These are phyloP conservation scores for Desmodesmus armatus DNA, from an alignment of 139 green algal genomes.

Conservation along the genomic window DNA sequence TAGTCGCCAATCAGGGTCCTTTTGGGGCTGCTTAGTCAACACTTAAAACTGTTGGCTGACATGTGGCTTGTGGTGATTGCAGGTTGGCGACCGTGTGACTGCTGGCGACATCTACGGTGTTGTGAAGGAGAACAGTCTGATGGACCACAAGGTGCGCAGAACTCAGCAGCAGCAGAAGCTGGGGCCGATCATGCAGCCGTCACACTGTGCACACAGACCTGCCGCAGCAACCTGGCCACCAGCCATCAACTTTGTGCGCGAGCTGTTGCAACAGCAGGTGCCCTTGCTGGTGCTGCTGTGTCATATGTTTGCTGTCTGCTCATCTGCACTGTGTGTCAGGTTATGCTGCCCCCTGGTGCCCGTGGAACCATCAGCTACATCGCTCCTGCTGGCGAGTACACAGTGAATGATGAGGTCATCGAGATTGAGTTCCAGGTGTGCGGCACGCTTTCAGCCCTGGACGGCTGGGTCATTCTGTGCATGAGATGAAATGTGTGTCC, in stretches of 20 bases:
- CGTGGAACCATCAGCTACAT: slow-evolving; percentile 93
- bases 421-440: slow-evolving; percentile 95
- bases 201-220: no score
- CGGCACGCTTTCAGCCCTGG: no score
- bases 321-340: slow-evolving; percentile 36
- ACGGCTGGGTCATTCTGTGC: background rate
- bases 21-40: no score
- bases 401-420: slow-evolving; percentile 92
- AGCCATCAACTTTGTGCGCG: no score
- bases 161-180: background rate
- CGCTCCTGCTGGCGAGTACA: slow-evolving; percentile 93
- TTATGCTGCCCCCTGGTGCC: slow-evolving; percentile 93
- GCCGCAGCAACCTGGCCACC: no score
- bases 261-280: background rate
- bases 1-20: no score
- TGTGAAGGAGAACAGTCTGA: slow-evolving; percentile 96
- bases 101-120: slow-evolving; percentile 96
- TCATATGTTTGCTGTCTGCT: background rate
- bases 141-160: slow-evolving; percentile 80
- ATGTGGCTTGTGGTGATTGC: no score
- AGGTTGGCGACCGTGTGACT: slow-evolving; percentile 94
- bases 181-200: background rate
- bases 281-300: background rate
- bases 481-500: background rate
- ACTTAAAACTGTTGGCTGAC: no score